Percentiles rank a stretch among this genome's conserved stretches.
Evolutionary conservation across 2,329 filamentous ascomycete species (phyloP).

Genomic region (Xylaria sp.): DNA sequence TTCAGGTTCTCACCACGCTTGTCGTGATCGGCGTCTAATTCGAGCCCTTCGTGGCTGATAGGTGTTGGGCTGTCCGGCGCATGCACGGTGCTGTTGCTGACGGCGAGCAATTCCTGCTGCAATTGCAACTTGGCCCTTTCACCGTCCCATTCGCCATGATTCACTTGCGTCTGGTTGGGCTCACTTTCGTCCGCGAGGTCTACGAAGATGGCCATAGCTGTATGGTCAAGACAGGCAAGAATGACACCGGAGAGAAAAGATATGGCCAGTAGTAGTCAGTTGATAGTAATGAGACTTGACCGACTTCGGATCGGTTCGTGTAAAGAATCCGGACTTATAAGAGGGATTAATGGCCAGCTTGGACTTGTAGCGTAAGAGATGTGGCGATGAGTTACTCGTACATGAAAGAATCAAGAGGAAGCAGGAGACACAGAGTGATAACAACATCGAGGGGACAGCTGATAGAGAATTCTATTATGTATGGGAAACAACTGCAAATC

Average conservation of each 20-base stretch:
- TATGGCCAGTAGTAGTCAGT: neutral
- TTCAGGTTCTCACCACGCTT: slow-evolving; percentile 43
- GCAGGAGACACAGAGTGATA: neutral
- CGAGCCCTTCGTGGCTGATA: neutral
- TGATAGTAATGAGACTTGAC: slow-evolving; percentile 3
- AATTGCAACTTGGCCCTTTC: slow-evolving; percentile 15
- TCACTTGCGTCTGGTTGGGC: slow-evolving; percentile 7
- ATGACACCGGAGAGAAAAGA: neutral
- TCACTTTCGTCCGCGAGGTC: slow-evolving; percentile 19
- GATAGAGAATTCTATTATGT: too few relatives aligned
- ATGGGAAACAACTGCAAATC: too few relatives aligned
- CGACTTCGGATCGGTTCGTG: slow-evolving; percentile 8
- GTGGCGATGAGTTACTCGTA: neutral
- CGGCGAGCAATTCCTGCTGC: slow-evolving; percentile 16
- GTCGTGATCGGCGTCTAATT: neutral
- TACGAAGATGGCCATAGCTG: slow-evolving; percentile 19
- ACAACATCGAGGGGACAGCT: neutral
- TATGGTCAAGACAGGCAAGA: neutral
- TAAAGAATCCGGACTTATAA: neutral
- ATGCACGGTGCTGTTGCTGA: slow-evolving; percentile 3
- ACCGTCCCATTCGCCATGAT: slow-evolving; percentile 12
- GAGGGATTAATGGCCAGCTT: neutral
- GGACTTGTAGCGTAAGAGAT: neutral
- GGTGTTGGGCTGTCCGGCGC: neutral
- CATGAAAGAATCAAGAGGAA: neutral